These are phyloP conservation scores for Hanseniaspora singularis DNA, from an alignment of 805 yeast species.

Conservation along the genomic window DNA sequence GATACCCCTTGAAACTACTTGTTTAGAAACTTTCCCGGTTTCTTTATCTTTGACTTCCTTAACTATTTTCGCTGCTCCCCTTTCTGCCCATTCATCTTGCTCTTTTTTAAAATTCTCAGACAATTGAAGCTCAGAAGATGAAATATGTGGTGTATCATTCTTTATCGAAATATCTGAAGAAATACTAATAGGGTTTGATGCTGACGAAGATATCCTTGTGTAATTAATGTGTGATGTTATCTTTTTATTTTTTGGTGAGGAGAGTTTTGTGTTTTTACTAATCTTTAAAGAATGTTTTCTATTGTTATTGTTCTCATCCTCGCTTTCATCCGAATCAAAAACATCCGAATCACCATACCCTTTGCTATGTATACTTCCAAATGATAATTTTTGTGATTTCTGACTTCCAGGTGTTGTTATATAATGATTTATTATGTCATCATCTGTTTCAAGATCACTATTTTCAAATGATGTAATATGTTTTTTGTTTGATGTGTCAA, in stretches of 20 bases:
- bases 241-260: too few species aligned
- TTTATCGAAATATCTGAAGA: not conserved
- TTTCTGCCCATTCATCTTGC: conserved; percentile 40
- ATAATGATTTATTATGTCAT: conserved; percentile 12
- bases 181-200: not conserved
- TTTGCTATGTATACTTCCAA: not conserved
- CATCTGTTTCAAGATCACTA: conserved; percentile 5
- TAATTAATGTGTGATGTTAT: not conserved
- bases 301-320: too few species aligned
- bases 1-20: conserved; percentile 44
- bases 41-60: conserved; percentile 34
- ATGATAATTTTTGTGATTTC: not conserved
- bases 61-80: conserved; percentile 48
- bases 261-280: too few species aligned
- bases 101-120: conserved; percentile 20
- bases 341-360: too few species aligned
- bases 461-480: not conserved
- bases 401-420: not conserved
- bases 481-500: not conserved
- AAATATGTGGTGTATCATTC: conserved; percentile 6
- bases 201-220: not conserved
- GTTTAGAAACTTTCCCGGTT: conserved; percentile 41
- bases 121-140: conserved; percentile 5
- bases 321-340: too few species aligned
- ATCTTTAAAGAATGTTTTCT: too few species aligned